phyloP scores from a whole-genome alignment of 495 filamentous ascomycete species.

The Aspergillus bertholletiae region DNA sequence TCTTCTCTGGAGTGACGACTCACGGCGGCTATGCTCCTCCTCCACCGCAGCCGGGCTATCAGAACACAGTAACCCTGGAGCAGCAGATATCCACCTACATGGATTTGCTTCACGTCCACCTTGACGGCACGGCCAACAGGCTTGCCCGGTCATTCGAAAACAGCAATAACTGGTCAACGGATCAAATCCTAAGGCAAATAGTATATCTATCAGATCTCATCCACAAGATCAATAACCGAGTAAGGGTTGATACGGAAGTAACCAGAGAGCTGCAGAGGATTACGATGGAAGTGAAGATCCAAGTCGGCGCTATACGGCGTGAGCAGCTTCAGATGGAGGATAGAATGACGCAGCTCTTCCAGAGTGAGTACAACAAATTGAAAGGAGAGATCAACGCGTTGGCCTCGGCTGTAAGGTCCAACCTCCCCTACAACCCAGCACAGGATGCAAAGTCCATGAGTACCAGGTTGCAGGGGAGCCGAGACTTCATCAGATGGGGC shows the following conservation, averaged over 20 bases:
- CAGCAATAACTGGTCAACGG: constrained; percentile 17
- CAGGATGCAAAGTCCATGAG: neutral
- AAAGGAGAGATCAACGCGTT: constrained; percentile 10
- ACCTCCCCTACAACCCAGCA: neutral
- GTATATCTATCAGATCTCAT: constrained; percentile 14
- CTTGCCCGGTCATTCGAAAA: constrained; percentile 14
- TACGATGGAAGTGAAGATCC: constrained; percentile 7
- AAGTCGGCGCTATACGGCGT: constrained; percentile 7
- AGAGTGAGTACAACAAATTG: constrained; percentile 11
- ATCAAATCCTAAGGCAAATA: constrained; percentile 17
- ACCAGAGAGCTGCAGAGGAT: constrained; percentile 7
- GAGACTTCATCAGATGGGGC: neutral
- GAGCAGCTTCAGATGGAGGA: constrained; percentile 12
- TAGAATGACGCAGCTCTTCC: constrained; percentile 6
- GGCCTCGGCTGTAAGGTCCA: neutral
- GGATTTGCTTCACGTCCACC: constrained; percentile 19
- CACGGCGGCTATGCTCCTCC: constrained; percentile 24
- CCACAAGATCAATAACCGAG: constrained; percentile 8
- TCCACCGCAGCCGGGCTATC: constrained; percentile 21
- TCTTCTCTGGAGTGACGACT: constrained; percentile 11
- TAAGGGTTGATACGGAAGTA: constrained; percentile 8
- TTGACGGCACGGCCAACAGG: constrained; percentile 8
- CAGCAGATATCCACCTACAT: constrained; percentile 17
- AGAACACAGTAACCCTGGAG: constrained; percentile 23
- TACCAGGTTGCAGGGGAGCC: neutral